Conservation (phyloP, 2,329 filamentous ascomycete species). For the Pseudogymnoascus sp. region DNA sequence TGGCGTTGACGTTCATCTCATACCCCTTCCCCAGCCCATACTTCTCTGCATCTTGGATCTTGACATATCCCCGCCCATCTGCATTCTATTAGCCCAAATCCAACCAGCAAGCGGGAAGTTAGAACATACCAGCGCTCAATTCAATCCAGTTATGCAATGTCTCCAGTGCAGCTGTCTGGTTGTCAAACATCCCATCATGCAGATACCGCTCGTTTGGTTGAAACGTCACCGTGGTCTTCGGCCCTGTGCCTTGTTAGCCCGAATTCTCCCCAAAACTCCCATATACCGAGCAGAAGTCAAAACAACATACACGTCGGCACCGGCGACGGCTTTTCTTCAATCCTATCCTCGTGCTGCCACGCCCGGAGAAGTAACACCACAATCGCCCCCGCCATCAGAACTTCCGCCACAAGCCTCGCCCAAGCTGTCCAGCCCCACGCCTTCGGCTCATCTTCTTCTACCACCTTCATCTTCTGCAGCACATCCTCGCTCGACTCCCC, state of each 20-base stretch:
- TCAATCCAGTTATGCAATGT: conserved; percentile 17
- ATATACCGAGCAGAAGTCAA: neutral
- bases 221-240: conserved; percentile 12
- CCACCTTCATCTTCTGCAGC: neutral
- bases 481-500: neutral
- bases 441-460: neutral
- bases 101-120: neutral
- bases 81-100: neutral
- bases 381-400: neutral
- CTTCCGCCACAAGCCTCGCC: neutral
- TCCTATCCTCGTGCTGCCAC: neutral
- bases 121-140: conserved; percentile 13
- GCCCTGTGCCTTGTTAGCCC: neutral
- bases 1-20: neutral
- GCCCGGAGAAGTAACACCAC: neutral
- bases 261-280: neutral
- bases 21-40: conserved; percentile 12
- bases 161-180: conserved; percentile 7
- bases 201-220: conserved; percentile 12
- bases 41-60: conserved; percentile 9
- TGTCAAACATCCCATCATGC: conserved; percentile 15
- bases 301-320: conserved; percentile 2
- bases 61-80: conserved; percentile 16
- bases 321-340: neutral
- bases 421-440: neutral